These are phyloP conservation scores for Ustilago cynodontis DNA, from an alignment of 1,284 basidiomycete species.

Conservation along the genomic window DNA sequence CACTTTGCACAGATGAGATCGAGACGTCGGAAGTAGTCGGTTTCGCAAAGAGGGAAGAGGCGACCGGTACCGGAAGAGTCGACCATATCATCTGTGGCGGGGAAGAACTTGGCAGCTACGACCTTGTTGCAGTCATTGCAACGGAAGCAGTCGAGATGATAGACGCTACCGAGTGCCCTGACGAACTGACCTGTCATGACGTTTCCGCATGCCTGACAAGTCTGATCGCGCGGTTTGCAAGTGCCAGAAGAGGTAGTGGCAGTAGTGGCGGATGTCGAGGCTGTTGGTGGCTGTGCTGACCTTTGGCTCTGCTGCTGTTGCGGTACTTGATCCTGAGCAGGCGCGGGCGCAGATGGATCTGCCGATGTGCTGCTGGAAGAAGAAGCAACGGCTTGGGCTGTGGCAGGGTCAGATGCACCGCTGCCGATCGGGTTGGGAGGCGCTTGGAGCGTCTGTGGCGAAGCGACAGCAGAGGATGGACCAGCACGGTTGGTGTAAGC, in stretches of 20 bases:
- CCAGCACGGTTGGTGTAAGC: conserved; percentile 14
- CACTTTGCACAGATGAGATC: conserved; percentile 98
- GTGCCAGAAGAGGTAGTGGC: conserved; percentile 13
- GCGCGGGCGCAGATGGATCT: neutral
- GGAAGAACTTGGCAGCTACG: conserved; percentile 98
- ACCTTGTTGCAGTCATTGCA: conserved; percentile 92
- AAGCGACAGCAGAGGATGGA: conserved; percentile 28
- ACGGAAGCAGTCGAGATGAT: conserved; percentile 95
- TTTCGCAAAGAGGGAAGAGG: conserved; percentile 78
- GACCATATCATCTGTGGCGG: conserved; percentile 75
- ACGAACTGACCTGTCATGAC: conserved; percentile 92
- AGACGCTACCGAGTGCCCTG: conserved; percentile 91
- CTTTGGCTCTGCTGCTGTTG: neutral
- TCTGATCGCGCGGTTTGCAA: conserved; percentile 54
- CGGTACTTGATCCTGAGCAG: neutral
- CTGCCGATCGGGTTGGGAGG: conserved; percentile 26
- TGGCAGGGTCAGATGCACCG: neutral
- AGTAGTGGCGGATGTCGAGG: conserved; percentile 12
- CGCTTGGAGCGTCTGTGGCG: conserved; percentile 35
- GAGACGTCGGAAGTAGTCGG: conserved; percentile 95
- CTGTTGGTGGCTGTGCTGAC: neutral
- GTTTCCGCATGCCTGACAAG: conserved; percentile 61
- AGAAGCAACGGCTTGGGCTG: conserved; percentile 1
- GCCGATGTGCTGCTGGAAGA: conserved; percentile 4
- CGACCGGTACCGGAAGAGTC: conserved; percentile 74